Percentiles rank a stretch among this genome's conserved stretches.
phyloP scores from a whole-genome alignment of 2,329 filamentous ascomycete species.

The Coleophoma eucalyptorum region DNA sequence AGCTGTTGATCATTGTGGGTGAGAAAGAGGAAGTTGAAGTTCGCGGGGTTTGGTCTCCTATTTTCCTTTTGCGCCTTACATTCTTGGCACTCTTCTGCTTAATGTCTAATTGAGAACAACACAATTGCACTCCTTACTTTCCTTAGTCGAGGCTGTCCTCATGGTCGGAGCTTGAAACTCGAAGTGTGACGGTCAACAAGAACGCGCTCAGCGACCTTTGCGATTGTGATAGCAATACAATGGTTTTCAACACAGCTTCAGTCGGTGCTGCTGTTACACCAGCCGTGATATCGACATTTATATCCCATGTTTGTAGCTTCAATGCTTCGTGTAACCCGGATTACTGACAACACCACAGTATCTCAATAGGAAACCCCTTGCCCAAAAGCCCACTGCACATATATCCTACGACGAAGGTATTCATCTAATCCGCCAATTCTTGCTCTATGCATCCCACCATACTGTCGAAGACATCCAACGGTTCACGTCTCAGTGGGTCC shows the following conservation, averaged over 20 bases:
- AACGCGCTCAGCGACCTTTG: too few relatives aligned
- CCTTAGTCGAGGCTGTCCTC: too few relatives aligned
- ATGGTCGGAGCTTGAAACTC: neutral
- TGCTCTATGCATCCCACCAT: slow-evolving; percentile 80
- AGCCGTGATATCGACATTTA: slow-evolving; percentile 78
- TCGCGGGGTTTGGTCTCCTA: too few relatives aligned
- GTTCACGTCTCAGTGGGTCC: slow-evolving; percentile 90
- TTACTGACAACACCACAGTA: slow-evolving; percentile 51
- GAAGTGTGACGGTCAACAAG: too few relatives aligned
- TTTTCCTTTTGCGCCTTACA: too few relatives aligned
- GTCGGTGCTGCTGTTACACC: slow-evolving; percentile 83
- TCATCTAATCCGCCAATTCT: slow-evolving; percentile 80
- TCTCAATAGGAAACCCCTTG: slow-evolving; percentile 71
- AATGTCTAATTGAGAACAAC: too few relatives aligned
- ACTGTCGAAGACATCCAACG: slow-evolving; percentile 90
- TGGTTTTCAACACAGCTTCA: slow-evolving; percentile 69
- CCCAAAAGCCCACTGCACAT: slow-evolving; percentile 80
- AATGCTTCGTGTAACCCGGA: neutral
- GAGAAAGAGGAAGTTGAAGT: too few relatives aligned
- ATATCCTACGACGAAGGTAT: slow-evolving; percentile 94
- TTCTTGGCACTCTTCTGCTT: too few relatives aligned
- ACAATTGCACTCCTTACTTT: too few relatives aligned
- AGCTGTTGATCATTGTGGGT: too few relatives aligned
- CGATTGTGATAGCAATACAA: slow-evolving; percentile 2
- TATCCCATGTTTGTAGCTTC: slow-evolving; percentile 68